Conservation (phyloP, 1,284 basidiomycete species). For the Fistulina hepatica region DNA sequence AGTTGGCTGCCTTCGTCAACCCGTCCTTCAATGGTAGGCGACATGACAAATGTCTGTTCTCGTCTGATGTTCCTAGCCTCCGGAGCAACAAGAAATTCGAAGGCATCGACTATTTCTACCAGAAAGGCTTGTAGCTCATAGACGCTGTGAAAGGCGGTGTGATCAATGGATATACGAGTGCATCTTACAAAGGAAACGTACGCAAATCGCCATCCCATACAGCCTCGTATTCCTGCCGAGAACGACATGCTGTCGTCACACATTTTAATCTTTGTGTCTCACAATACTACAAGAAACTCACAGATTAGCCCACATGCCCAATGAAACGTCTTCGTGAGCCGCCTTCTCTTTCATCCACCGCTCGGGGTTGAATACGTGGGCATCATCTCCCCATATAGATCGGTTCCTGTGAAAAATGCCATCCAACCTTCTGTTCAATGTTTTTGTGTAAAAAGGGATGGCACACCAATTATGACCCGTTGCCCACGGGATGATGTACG, state of each 20-base stretch:
- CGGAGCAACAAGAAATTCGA: constrained; percentile 34
- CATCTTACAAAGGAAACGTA: constrained; percentile 15
- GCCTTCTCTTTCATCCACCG: constrained; percentile 32
- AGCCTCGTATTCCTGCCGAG: constrained; percentile 29
- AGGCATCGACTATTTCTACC: constrained; percentile 35
- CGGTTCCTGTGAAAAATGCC: constrained; percentile 26
- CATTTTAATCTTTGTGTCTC: constrained; percentile 2
- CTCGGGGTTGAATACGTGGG: constrained; percentile 40
- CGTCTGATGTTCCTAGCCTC: constrained; percentile 29
- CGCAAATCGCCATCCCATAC: constrained; percentile 45
- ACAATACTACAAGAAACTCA: constrained; percentile 20
- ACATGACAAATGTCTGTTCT: no score
- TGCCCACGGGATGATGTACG: constrained; percentile 26
- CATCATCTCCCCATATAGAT: constrained; percentile 40
- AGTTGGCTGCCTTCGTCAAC: constrained; percentile 6
- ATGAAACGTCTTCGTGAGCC: constrained; percentile 27
- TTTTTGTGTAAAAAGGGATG: neutral
- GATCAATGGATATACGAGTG: neutral
- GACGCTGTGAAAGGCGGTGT: constrained; percentile 20
- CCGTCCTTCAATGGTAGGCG: constrained; percentile 6
- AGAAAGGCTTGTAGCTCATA: constrained; percentile 41
- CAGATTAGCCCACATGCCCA: constrained; percentile 43
- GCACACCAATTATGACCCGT: constrained; percentile 32
- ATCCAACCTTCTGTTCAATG: no score
- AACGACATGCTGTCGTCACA: constrained; percentile 30